These are phyloP conservation scores for Termitomyces sp. DNA, from an alignment of 768 basidiomycete species.

Conservation along the genomic window DNA sequence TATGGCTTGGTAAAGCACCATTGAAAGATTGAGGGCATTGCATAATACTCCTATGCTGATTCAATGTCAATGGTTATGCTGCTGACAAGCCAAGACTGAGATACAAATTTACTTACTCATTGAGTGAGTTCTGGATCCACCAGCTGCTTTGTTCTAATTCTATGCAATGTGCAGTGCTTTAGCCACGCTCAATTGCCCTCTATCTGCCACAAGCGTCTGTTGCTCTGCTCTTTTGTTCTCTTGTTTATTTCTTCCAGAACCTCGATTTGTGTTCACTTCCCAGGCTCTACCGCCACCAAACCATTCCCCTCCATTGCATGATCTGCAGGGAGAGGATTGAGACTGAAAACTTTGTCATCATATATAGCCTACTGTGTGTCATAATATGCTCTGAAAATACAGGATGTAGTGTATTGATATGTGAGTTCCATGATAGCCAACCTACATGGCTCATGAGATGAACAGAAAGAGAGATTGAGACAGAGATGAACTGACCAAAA, in stretches of 20 bases:
- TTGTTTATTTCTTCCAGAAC: constrained; percentile 20
- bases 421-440: constrained; percentile 91
- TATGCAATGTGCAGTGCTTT: constrained; percentile 23
- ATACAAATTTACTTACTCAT: constrained; percentile 60
- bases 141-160: constrained; percentile 43
- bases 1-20: constrained; percentile 89
- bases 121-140: constrained; percentile 88
- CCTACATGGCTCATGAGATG: constrained; percentile 38
- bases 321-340: constrained; percentile 62
- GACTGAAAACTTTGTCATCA: constrained; percentile 87
- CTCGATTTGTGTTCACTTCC: constrained; percentile 46
- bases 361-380: constrained; percentile 78
- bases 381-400: constrained; percentile 83
- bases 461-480: not conserved
- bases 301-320: too few species aligned
- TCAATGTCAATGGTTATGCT: not conserved
- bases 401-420: constrained; percentile 83
- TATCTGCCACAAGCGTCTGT: constrained; percentile 12
- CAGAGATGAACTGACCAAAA: constrained; percentile 63
- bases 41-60: constrained; percentile 66
- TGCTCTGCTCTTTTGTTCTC: constrained; percentile 9
- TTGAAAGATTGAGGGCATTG: constrained; percentile 75
- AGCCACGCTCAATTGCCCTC: not conserved
- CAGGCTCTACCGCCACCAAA: constrained; percentile 71
- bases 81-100: not conserved